phyloP scores from a whole-genome alignment of 176 grass and related monocot species.

The Avena atlantica region DNA sequence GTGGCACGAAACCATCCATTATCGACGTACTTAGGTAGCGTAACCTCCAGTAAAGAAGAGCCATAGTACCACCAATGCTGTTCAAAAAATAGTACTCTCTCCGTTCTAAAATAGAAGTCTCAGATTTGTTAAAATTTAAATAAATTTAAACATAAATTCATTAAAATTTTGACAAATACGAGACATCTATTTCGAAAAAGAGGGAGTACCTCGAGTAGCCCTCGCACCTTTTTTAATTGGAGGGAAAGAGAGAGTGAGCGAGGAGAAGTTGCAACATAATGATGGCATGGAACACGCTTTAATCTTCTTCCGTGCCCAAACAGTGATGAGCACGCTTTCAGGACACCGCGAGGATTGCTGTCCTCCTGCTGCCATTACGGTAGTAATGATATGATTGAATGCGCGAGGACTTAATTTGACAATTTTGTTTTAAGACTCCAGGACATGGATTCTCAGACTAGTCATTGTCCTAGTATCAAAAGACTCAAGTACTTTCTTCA shows the following conservation, averaged over 20 bases:
- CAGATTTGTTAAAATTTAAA: too few relatives aligned
- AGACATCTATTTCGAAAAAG: too few relatives aligned
- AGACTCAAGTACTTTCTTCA: too few relatives aligned
- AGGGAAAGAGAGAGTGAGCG: not conserved
- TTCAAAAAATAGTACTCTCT: too few relatives aligned
- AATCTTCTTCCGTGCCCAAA: slow-evolving; percentile 40
- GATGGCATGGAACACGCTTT: slow-evolving; percentile 58
- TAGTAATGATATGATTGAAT: slow-evolving; percentile 31
- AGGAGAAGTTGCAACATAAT: slow-evolving; percentile 41
- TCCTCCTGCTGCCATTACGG: slow-evolving; percentile 1
- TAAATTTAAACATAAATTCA: too few relatives aligned
- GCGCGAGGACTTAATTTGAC: slow-evolving; percentile 16
- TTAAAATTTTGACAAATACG: too few relatives aligned
- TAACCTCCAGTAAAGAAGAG: slow-evolving; percentile 56
- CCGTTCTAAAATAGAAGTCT: too few relatives aligned
- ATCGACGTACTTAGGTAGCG: slow-evolving; percentile 51
- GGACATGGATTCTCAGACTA: not conserved
- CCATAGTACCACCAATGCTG: not conserved
- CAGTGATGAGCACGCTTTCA: slow-evolving; percentile 42
- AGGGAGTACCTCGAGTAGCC: not conserved
- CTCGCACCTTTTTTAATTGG: not conserved
- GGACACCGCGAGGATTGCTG: slow-evolving; percentile 30
- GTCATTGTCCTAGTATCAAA: not conserved
- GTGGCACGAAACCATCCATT: slow-evolving; percentile 37
- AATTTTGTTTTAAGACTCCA: not conserved